Conservation (phyloP, 768 basidiomycete genomes). For the Myochromella boudieri region DNA sequence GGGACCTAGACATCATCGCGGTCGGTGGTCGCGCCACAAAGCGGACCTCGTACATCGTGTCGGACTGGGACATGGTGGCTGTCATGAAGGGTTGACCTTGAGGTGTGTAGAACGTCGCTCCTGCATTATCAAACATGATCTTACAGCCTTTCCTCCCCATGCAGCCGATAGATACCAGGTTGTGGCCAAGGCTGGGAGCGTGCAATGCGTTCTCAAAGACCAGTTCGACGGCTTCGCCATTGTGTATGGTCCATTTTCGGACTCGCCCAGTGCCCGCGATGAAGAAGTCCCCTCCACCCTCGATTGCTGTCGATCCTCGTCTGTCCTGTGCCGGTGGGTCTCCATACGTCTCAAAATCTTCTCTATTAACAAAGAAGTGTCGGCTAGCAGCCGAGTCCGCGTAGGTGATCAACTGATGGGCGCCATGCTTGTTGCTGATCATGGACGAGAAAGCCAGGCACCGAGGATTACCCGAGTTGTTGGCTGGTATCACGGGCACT, state of each 20-base stretch:
- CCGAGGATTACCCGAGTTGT: neutral
- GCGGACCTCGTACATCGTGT: neutral
- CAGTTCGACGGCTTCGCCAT: neutral
- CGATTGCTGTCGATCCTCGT: neutral
- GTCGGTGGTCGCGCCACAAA: neutral
- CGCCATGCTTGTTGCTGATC: neutral
- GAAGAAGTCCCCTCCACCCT: neutral
- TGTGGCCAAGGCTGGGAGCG: neutral
- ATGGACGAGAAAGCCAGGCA: neutral
- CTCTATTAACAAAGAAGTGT: neutral
- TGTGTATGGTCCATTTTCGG: neutral
- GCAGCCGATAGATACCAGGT: slow-evolving; percentile 1
- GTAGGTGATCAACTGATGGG: neutral
- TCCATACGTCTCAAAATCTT: neutral
- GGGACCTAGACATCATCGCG: neutral
- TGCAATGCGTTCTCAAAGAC: neutral
- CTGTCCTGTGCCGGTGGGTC: neutral
- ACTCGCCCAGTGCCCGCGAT: neutral
- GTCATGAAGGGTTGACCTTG: neutral
- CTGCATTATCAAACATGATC: neutral
- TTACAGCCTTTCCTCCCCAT: neutral
- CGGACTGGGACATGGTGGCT: neutral
- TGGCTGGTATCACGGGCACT: too few species aligned
- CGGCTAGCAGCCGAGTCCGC: neutral
- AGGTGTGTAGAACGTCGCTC: too few species aligned